Conservation (phyloP, 768 basidiomycete species). For the Suillus paluster region DNA sequence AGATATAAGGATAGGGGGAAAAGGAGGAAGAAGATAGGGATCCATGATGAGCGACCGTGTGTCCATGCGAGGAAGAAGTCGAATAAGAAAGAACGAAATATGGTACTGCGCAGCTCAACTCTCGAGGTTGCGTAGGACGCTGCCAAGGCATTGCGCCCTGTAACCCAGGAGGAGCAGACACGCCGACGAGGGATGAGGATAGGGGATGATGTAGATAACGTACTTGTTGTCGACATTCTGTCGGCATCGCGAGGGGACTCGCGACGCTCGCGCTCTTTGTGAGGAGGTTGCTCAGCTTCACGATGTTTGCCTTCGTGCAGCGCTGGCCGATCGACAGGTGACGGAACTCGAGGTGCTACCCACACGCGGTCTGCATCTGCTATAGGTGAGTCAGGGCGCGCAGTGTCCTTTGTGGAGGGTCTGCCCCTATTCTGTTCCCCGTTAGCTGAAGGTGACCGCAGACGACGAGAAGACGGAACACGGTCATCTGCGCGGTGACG, state of each 20-base stretch:
- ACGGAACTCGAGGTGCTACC: constrained; percentile 17
- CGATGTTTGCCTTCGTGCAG: constrained; percentile 30
- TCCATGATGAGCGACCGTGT: constrained; percentile 47
- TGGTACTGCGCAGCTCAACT: constrained; percentile 41
- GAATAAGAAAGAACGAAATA: constrained; percentile 39
- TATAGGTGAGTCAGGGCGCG: constrained; percentile 11
- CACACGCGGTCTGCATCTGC: constrained; percentile 32
- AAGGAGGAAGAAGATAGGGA: constrained; percentile 35
- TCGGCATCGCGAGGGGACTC: constrained; percentile 32
- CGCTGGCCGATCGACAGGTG: constrained; percentile 17
- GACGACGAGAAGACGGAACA: constrained; percentile 26
- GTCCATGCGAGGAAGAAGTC: constrained; percentile 44
- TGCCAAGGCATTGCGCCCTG: constrained; percentile 37
- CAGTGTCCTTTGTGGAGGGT: neutral
- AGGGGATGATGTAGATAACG: constrained; percentile 51
- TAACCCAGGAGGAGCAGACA: constrained; percentile 43
- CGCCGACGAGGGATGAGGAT: constrained; percentile 39
- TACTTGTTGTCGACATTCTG: constrained; percentile 46
- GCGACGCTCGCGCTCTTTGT: constrained; percentile 25
- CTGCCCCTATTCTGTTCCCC: constrained; percentile 26
- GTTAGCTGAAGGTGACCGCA: constrained; percentile 21
- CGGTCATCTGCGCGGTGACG: constrained; percentile 29
- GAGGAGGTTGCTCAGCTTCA: constrained; percentile 23
- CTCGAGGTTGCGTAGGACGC: constrained; percentile 52
- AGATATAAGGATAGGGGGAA: constrained; percentile 35